phyloP scores from a whole-genome alignment of 805 yeast species.

The Saccharomyces kudriavzevii region DNA sequence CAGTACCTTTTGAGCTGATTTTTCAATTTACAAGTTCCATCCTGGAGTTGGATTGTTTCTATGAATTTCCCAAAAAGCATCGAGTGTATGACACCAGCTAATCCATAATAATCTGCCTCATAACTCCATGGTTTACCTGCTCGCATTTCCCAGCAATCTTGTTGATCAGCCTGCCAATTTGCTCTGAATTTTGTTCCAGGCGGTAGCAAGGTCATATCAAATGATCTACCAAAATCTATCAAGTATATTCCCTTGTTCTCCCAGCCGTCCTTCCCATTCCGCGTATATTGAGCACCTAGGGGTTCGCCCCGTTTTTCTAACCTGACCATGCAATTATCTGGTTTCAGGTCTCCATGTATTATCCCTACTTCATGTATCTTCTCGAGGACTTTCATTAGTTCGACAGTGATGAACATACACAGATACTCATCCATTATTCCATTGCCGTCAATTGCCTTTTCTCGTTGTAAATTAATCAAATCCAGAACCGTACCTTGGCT shows the following conservation, averaged over 20 bases:
- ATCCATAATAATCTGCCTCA: constrained; percentile 77
- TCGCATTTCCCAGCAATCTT: constrained; percentile 68
- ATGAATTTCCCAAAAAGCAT: constrained; percentile 65
- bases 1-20: constrained; percentile 61
- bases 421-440: constrained; percentile 48
- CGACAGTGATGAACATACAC: constrained; percentile 54
- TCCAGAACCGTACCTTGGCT: constrained; percentile 70
- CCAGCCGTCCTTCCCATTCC: constrained; percentile 41
- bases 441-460: constrained; percentile 17
- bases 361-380: constrained; percentile 57
- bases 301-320: constrained; percentile 27
- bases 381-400: constrained; percentile 52
- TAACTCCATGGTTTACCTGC: constrained; percentile 57
- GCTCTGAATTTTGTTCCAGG: constrained; percentile 46
- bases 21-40: constrained; percentile 32
- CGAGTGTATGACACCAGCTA: constrained; percentile 67
- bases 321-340: constrained; percentile 78
- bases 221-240: constrained; percentile 76
- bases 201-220: constrained; percentile 57
- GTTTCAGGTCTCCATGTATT: constrained; percentile 77
- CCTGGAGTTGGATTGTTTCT: constrained; percentile 31
- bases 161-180: constrained; percentile 53
- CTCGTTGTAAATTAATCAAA: constrained; percentile 45
- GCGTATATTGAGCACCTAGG: constrained; percentile 24
- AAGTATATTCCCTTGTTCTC: constrained; percentile 45